A percentile compares a stretch with the other conserved stretches of the same genome.
phyloP scores from a whole-genome alignment of 2,329 filamentous ascomycete species.

The Ceratocystis lukuohia region DNA sequence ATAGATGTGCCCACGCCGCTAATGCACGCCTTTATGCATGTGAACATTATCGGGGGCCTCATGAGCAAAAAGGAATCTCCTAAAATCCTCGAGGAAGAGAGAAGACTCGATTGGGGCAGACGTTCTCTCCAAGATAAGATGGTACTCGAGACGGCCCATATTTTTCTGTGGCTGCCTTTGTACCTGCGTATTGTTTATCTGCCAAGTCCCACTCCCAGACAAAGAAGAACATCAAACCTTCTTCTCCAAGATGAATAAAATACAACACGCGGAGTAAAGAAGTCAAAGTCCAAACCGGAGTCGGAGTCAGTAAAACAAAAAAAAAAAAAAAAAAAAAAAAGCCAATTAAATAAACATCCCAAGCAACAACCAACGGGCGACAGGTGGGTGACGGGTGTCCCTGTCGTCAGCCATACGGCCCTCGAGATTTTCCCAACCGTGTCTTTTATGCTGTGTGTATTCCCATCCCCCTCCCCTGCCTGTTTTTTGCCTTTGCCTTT shows the following conservation, averaged over 20 bases:
- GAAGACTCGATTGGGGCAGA: neutral
- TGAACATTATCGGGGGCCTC: neutral
- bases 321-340: neutral
- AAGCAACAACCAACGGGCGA: no score
- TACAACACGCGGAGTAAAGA: neutral
- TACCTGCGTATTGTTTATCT: neutral
- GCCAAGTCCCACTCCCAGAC: neutral
- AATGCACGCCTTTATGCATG: constrained; percentile 8
- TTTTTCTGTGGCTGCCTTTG: neutral
- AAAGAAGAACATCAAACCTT: neutral
- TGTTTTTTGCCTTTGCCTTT: neutral
- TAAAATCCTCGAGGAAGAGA: neutral
- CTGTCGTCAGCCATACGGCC: no score
- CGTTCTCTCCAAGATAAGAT: neutral
- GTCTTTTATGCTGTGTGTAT: neutral
- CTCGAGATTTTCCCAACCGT: neutral
- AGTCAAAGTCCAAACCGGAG: neutral
- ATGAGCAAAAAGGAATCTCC: neutral
- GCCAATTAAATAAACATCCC: no score
- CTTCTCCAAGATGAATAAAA: neutral
- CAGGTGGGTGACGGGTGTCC: no score
- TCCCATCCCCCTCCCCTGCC: neutral
- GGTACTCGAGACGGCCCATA: neutral
- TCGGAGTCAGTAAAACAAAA: no score
- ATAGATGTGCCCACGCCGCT: neutral